Evolutionary conservation across 352 stramenopile species (phyloP), one percentile per base, ranked within the genome.

Genomic region (Phytophthora pini): DNA sequence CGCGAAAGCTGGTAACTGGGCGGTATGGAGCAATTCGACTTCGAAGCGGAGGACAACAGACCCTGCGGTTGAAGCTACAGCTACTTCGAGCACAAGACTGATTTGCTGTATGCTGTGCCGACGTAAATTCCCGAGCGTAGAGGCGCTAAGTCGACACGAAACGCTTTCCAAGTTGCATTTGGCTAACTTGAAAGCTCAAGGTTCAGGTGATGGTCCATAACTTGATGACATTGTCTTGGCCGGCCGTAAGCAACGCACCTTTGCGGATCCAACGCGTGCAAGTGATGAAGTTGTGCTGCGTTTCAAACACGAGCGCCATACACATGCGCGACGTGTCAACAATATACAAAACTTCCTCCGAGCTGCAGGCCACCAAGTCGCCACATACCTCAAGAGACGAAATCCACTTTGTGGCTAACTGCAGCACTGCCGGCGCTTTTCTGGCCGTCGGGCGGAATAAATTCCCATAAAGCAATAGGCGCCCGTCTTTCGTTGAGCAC

Each of bases 141-240:
- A 65, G 12, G 77, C 77, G 4, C 72, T 92, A 7, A 11, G 29
- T 13, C 83, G 81, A 1, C 87, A 95, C 60, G 65, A 92, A 58
- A 29, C 68, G 7, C 36, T 80, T 4, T 95, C 87, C 0, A 70
- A 68, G 20, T 70, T 95, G 11, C 84, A 93, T 48, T 20, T 61
- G 20, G 47, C 55, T 1, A 92, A 92, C 49, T 4, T 88, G 13
- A 50, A 71, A 34, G 27, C 48, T 17, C 27, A 59, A 48, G 2
- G 17, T 9, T 74, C 58, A 87, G 3, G 32, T 47, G 44, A 89
- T 74, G 22, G 60, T 66, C 80, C 80, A 93, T 58, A 89, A 65
- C 53, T 90, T 91, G 51, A 92, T 78, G 46, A 90, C 77, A 40
- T 86, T 87, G 69, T 94, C 83, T 62, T 90, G 76, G 3, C 83